Evolutionary conservation across 2,329 filamentous ascomycete genomes (phyloP), one percentile per base, ranked within the genome.

Genomic region (Acarospora socialis): DNA sequence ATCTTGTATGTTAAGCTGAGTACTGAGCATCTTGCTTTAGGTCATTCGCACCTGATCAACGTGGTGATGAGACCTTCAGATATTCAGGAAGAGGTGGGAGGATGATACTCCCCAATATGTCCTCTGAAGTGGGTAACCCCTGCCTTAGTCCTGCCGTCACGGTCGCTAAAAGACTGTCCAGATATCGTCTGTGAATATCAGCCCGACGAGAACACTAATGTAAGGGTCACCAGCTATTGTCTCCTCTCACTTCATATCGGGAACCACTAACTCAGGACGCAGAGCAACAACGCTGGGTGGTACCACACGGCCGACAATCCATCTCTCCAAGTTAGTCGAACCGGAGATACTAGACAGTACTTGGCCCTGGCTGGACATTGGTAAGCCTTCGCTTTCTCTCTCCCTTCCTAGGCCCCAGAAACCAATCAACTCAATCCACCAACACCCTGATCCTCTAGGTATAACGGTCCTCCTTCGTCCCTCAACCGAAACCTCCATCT

Each of bases 181-280:
- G 32, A 32, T 38, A 10, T 35, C 32, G 12, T 38, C 35, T 19
- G 24, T 35, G 14, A 38, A 30, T 31, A 35, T 34, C 13, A 28
- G 28, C 10, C 14, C 13, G 5, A 27, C 28, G 21, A 16, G 36
- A 9, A 24, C 21, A 12, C 15, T 32, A 20, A 28, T 36, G 34
- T 36, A 28, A 27, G 30, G n/a, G n/a, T n/a, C n/a, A n/a, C n/a
- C n/a, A n/a, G n/a, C n/a, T n/a, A n/a, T 27, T 7, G 12, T n/a
- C 14, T 14, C 15, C 15, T n/a, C 15, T 12, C 13, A 10, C 9
- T 20, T 7, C 12, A 5, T 27, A 4, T 19, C 9, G 25, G 13
- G 7, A 4, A 19, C 5, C 5, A 30, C 21, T 32, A 16, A 32
- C 21, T 14, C n/a, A 14, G 9, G 9, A 12, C n/a, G n/a, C n/a